Percentiles rank a stretch among this genome's conserved stretches.
Evolutionary conservation across 1,284 basidiomycete genomes (phyloP).

Genomic region (Ceratobasidium sp.): DNA sequence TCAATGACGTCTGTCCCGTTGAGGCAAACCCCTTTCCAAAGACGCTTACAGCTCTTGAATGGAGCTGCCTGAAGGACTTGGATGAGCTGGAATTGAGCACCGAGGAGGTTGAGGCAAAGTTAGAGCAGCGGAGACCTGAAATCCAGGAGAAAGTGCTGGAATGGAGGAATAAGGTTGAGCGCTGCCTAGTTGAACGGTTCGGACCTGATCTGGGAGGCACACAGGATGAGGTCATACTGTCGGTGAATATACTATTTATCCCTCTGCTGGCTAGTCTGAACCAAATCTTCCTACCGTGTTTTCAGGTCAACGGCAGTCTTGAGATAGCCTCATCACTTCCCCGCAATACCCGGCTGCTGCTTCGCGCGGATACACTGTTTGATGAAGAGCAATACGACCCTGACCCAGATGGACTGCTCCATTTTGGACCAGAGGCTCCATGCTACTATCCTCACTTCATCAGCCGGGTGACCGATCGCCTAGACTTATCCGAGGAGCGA

Average conservation of each 20-base stretch:
- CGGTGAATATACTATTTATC: too few species aligned
- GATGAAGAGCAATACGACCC: background rate
- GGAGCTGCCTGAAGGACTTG: background rate
- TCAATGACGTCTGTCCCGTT: background rate
- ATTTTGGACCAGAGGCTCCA: background rate
- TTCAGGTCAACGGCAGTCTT: slow-evolving; percentile 1
- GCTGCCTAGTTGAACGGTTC: background rate
- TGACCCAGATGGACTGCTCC: too few species aligned
- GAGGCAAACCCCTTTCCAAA: slow-evolving; percentile 1
- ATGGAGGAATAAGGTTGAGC: background rate
- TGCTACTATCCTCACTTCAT: background rate
- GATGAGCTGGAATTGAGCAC: background rate
- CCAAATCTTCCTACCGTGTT: too few species aligned
- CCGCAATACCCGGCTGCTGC: background rate
- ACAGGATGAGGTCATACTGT: too few species aligned
- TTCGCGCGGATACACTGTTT: slow-evolving; percentile 20
- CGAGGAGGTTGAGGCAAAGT: background rate
- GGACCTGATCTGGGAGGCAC: too few species aligned
- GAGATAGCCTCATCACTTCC: background rate
- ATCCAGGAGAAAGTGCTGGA: background rate
- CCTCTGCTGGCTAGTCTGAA: too few species aligned
- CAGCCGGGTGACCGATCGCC: too few species aligned
- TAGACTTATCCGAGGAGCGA: too few species aligned
- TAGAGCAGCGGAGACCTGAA: background rate
- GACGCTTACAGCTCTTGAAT: background rate